Evolutionary conservation across 2,329 filamentous ascomycete species (phyloP).

Genomic region (Penicillium sp.): DNA sequence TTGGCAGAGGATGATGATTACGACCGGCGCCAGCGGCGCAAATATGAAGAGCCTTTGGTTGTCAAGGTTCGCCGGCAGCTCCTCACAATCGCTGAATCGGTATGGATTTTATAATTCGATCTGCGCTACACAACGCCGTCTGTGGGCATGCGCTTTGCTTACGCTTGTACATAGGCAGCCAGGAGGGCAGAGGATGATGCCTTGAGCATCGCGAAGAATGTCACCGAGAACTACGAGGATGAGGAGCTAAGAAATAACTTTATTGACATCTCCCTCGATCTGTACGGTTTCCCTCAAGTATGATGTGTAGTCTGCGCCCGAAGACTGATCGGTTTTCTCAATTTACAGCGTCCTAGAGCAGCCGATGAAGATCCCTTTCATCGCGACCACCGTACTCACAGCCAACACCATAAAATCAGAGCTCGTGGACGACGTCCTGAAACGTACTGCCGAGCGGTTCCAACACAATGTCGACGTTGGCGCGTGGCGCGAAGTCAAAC

Average conservation of each 20-base stretch:
- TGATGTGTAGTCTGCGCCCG: not conserved
- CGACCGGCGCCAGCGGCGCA: conserved; percentile 73
- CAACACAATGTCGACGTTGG: conserved; percentile 73
- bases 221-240: conserved; percentile 86
- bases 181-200: conserved; percentile 81
- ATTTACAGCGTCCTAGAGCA: conserved; percentile 73
- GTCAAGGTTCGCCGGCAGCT: conserved; percentile 78
- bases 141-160: conserved; percentile 1
- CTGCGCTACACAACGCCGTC: not conserved
- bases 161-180: conserved; percentile 55
- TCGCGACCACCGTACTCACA: conserved; percentile 80
- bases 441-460: conserved; percentile 62
- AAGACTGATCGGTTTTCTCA: conserved; percentile 26
- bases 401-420: conserved; percentile 79
- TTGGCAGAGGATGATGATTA: conserved; percentile 74
- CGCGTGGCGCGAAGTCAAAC: conserved; percentile 89
- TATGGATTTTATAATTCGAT: conserved; percentile 30
- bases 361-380: conserved; percentile 95
- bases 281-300: conserved; percentile 53
- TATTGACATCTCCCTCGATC: conserved; percentile 73
- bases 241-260: conserved; percentile 76
- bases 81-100: conserved; percentile 78
- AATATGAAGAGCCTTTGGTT: conserved; percentile 73
- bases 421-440: conserved; percentile 72
- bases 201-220: conserved; percentile 72